Conservation (phyloP, 352 stramenopile genomes). For the Phytopythium ostracodes region DNA sequence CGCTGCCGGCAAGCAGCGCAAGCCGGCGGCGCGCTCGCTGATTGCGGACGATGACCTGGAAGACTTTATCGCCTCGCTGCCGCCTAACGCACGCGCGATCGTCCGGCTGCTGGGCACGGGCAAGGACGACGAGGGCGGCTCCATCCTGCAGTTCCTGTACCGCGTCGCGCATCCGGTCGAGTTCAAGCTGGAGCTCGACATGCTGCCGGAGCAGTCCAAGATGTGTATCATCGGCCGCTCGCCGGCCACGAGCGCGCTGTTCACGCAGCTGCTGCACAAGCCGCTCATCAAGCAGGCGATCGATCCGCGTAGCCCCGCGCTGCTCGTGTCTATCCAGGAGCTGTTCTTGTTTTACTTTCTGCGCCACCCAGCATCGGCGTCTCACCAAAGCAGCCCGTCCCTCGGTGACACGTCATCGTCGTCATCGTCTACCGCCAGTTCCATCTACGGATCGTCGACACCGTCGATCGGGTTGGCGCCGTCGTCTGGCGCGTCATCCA, state of each 20-base stretch:
- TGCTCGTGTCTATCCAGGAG: slow-evolving; percentile 83
- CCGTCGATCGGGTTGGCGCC: background rate
- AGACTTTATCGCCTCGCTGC: slow-evolving; percentile 45
- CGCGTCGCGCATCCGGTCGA: slow-evolving; percentile 68
- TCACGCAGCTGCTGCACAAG: slow-evolving; percentile 83
- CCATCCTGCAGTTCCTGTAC: slow-evolving; percentile 81
- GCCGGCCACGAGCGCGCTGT: slow-evolving; percentile 59
- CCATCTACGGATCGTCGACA: slow-evolving; percentile 2
- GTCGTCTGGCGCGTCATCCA: slow-evolving; percentile 15
- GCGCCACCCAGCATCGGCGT: slow-evolving; percentile 65
- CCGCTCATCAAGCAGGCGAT: slow-evolving; percentile 72
- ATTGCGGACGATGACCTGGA: slow-evolving; percentile 56
- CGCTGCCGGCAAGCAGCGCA: slow-evolving; percentile 19
- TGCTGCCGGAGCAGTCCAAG: slow-evolving; percentile 81
- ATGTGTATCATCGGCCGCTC: slow-evolving; percentile 66
- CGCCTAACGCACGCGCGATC: slow-evolving; percentile 42
- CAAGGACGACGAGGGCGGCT: slow-evolving; percentile 61
- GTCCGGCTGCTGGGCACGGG: slow-evolving; percentile 54
- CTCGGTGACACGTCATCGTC: background rate
- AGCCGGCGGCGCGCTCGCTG: slow-evolving; percentile 36
- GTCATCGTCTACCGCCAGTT: background rate
- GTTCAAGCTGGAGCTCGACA: slow-evolving; percentile 76
- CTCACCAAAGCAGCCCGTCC: slow-evolving; percentile 46
- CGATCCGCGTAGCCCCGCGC: slow-evolving; percentile 67
- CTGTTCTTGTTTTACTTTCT: slow-evolving; percentile 86